phyloP scores from a whole-genome alignment of 176 grass and related monocot species.

The Bothriochloa decipiens region DNA sequence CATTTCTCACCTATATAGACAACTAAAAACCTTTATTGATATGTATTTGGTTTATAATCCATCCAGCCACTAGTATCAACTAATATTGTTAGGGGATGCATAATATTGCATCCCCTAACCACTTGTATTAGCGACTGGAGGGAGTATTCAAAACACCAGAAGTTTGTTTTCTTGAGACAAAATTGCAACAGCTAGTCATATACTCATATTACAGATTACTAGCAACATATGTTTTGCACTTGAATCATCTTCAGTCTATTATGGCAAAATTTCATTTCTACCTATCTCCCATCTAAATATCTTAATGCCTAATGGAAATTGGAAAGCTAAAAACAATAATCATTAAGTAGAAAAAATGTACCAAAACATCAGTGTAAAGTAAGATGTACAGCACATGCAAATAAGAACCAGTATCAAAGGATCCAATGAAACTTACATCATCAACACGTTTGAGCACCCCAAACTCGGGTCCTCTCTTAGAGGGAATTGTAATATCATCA shows the following conservation, averaged over 20 bases:
- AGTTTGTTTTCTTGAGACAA: not conserved
- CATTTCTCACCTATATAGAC: conserved; percentile 2
- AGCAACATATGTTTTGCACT: not conserved
- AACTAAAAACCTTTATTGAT: conserved; percentile 25
- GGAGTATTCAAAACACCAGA: not conserved
- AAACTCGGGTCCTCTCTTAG: conserved; percentile 66
- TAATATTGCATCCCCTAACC: no score
- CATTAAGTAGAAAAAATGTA: not conserved
- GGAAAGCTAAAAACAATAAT: not conserved
- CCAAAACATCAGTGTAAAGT: not conserved
- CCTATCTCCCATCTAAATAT: not conserved
- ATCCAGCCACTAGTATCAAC: no score
- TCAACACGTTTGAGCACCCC: conserved; percentile 87
- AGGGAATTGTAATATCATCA: conserved; percentile 98
- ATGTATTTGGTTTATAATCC: not conserved
- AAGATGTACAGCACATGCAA: not conserved
- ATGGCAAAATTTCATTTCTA: conserved; percentile 6
- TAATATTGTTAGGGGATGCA: no score
- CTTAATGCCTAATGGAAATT: not conserved
- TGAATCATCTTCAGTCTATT: conserved; percentile 11
- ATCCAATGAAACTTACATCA: conserved; percentile 71
- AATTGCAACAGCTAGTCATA: not conserved
- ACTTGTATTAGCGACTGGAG: not conserved
- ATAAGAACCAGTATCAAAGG: not conserved
- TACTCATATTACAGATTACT: conserved; percentile 27